phyloP scores from a whole-genome alignment of 441 rosid genomes.

The Gossypium lobatum region DNA sequence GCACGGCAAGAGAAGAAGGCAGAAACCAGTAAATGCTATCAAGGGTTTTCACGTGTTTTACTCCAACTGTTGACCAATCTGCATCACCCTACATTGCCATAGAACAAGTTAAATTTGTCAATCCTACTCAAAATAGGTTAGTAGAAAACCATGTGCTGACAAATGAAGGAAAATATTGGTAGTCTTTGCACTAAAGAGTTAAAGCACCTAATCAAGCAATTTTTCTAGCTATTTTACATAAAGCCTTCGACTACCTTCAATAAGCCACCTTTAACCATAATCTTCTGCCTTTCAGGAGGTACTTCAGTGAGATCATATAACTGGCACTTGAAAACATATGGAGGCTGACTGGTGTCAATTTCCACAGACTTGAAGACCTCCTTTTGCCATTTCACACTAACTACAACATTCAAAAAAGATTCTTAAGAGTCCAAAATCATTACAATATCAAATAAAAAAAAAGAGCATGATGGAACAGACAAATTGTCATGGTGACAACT shows the following conservation, averaged over 20 bases:
- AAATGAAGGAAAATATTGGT: neutral
- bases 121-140: neutral
- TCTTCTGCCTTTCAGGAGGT: constrained; percentile 96
- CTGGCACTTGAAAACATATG: constrained; percentile 84
- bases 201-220: neutral
- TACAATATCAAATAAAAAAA: neutral
- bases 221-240: neutral
- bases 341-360: constrained; percentile 68
- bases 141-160: neutral
- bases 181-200: neutral
- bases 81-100: constrained; percentile 70
- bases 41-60: constrained; percentile 52
- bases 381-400: constrained; percentile 95
- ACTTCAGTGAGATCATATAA: constrained; percentile 90
- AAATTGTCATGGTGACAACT: neutral
- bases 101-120: neutral
- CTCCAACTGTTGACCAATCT: constrained; percentile 80
- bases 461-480: neutral
- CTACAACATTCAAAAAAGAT: constrained; percentile 31
- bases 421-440: neutral
- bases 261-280: constrained; percentile 95
- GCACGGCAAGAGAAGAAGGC: neutral
- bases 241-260: constrained; percentile 50
- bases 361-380: constrained; percentile 74
- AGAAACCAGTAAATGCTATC: neutral